Evolutionary conservation across 352 stramenopile species (phyloP), one percentile per base, ranked within the genome.

Genomic region (Phytophthora pini): DNA sequence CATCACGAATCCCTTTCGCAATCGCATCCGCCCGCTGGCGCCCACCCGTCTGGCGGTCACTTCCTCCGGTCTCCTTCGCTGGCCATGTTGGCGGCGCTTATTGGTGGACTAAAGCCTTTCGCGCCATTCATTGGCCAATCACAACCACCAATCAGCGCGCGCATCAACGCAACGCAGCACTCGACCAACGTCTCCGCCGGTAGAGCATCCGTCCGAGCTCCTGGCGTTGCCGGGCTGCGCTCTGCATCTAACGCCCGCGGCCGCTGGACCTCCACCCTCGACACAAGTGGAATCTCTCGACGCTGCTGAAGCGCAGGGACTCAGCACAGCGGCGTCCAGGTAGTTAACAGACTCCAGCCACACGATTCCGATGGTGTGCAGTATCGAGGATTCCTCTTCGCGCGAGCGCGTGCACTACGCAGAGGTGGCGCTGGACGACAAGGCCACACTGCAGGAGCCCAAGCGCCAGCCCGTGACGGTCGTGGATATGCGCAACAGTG

Each of bases 361-460:
- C 47, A 20, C 20, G 0, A 44, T 44, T 40, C 43, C n/a, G 41
- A 88, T 85, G 75, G 72, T 78, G 45, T 82, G 70, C 71, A 86
- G 74, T 68, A 73, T 72, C 49, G 65, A 77, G 51, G 57, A 72
- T 44, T 53, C 56, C n/a, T 31, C 58, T 39, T 65, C 41, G 48
- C 50, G 47, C 32, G 66, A 78, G 52, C 74, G 47, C 32, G 66
- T 79, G 52, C 74, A 87, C 56, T 90, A 89, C 63, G 77, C 83
- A 13, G 79, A 92, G 69, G 82, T 90, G 40, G 68, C 71, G 40
- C 69, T 92, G 39, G 66, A 74, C 46, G 79, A 83, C 24, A 73
- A 75, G 51, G 52, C 39, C 50, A 39, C 39, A 1, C 27, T 69
- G 32, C 68, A 67, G 24, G 45, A 76, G 40, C 53, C 59, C 57